phyloP scores from a whole-genome alignment of 2,329 filamentous ascomycete genomes.

The Samsoniella hepiali region DNA sequence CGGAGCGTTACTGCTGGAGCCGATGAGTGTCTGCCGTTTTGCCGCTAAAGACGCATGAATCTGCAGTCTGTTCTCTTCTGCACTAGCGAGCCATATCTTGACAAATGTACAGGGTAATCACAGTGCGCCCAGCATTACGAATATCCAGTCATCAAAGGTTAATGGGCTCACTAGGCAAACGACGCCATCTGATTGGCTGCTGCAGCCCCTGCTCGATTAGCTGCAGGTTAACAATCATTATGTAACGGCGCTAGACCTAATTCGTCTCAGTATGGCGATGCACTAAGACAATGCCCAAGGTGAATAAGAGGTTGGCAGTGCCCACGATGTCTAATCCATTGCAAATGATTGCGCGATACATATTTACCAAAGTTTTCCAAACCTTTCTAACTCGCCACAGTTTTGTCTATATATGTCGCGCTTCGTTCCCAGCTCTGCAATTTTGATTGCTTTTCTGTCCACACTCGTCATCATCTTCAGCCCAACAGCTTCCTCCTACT shows the following conservation, averaged over 20 bases:
- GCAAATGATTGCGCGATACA: conserved; percentile 23
- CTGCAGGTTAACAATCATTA: conserved; percentile 17
- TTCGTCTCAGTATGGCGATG: background rate
- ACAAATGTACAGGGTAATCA: too few species aligned
- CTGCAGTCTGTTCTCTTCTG: too few species aligned
- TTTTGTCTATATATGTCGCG: conserved; percentile 39
- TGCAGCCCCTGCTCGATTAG: background rate
- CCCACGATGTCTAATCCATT: conserved; percentile 18
- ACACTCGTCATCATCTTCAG: conserved; percentile 32
- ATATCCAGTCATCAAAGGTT: conserved; percentile 10
- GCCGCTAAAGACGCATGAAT: too few species aligned
- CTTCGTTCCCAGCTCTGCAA: conserved; percentile 31
- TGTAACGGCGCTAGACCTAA: conserved; percentile 15
- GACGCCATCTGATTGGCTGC: background rate
- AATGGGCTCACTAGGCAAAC: background rate
- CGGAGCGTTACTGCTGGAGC: too few species aligned
- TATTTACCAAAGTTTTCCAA: conserved; percentile 19
- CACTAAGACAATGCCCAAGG: background rate
- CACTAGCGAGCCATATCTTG: too few species aligned
- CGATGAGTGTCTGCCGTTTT: too few species aligned
- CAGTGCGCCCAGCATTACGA: background rate
- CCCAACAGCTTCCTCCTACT: conserved; percentile 26
- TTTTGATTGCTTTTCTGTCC: conserved; percentile 38
- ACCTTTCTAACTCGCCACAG: conserved; percentile 9
- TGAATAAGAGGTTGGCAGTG: background rate